phyloP scores from a whole-genome alignment of 371 early-diverging fungal species.

The Mycotypha africana region DNA sequence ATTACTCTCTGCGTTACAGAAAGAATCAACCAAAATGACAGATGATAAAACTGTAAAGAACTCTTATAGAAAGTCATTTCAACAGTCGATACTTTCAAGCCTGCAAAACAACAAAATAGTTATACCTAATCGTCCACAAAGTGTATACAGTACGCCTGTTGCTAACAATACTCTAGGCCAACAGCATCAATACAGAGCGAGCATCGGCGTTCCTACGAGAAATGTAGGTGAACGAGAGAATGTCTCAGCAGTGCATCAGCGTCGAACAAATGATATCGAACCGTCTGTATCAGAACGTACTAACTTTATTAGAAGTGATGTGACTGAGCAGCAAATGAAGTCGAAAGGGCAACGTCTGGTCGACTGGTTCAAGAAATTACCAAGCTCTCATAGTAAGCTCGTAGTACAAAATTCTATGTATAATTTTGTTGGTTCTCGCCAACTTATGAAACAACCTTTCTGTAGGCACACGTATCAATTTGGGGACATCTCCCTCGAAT shows the following conservation, averaged over 20 bases:
- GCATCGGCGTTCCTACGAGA: background rate
- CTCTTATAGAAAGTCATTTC: too few relatives aligned
- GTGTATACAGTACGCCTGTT: conserved; percentile 1
- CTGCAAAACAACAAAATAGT: background rate
- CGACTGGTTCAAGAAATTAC: conserved; percentile 58
- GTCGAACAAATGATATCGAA: conserved; percentile 1
- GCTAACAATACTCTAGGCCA: conserved; percentile 1
- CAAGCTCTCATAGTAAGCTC: conserved; percentile 14
- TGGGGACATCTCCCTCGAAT: too few relatives aligned
- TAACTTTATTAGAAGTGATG: background rate
- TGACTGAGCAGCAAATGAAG: conserved; percentile 9
- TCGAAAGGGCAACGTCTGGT: conserved; percentile 56
- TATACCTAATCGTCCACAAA: conserved; percentile 24
- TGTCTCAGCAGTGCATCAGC: conserved; percentile 9
- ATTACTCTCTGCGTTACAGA: conserved; percentile 32
- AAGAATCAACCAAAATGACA: background rate
- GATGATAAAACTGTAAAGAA: too few relatives aligned
- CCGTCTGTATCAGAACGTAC: conserved; percentile 30
- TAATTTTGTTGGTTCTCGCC: too few relatives aligned
- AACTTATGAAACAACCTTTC: too few relatives aligned
- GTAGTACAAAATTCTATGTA: too few relatives aligned
- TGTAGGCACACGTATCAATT: too few relatives aligned
- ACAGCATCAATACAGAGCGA: conserved; percentile 3
- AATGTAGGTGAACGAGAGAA: too few relatives aligned
- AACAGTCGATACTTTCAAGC: too few relatives aligned